Conservation (phyloP, 2,329 filamentous ascomycete genomes). For the Emmonsiellopsis sp. region DNA sequence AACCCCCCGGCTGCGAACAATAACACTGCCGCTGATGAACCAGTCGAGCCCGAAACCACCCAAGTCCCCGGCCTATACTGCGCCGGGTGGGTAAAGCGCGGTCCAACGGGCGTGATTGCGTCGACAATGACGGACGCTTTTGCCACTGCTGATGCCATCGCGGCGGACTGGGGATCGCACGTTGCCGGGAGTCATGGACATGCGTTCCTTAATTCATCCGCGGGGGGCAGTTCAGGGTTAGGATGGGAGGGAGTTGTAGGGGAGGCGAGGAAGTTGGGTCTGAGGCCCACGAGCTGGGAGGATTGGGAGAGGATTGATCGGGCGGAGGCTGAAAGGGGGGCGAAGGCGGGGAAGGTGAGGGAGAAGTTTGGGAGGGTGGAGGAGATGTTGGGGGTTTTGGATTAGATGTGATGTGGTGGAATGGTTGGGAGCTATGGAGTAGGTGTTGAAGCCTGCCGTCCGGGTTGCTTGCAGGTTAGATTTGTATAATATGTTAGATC, state of each 20-base stretch:
- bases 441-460: too few species aligned
- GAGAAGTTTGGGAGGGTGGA: slow-evolving; percentile 54
- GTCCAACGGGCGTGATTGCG: slow-evolving; percentile 90
- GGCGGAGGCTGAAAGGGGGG: slow-evolving; percentile 62
- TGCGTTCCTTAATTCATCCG: slow-evolving; percentile 40
- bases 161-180: slow-evolving; percentile 58
- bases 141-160: slow-evolving; percentile 73
- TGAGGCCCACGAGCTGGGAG: slow-evolving; percentile 64
- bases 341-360: slow-evolving; percentile 61
- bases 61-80: slow-evolving; percentile 72
- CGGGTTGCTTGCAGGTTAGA: too few species aligned
- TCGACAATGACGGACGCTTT: slow-evolving; percentile 96
- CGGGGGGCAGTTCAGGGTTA: slow-evolving; percentile 30
- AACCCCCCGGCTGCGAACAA: slow-evolving; percentile 4
- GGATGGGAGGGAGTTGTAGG: slow-evolving; percentile 72
- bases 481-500: too few species aligned
- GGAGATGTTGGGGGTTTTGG: slow-evolving; percentile 48
- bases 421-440: too few species aligned
- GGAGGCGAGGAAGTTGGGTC: slow-evolving; percentile 48
- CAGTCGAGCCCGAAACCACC: slow-evolving; percentile 16
- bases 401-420: background rate
- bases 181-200: slow-evolving; percentile 12
- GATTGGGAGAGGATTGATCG: slow-evolving; percentile 81
- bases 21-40: slow-evolving; percentile 8
- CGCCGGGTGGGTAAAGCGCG: slow-evolving; percentile 91